These are phyloP conservation scores for Acmispon strigosus DNA, from an alignment of 306 rosid genomes.

Conservation along the genomic window DNA sequence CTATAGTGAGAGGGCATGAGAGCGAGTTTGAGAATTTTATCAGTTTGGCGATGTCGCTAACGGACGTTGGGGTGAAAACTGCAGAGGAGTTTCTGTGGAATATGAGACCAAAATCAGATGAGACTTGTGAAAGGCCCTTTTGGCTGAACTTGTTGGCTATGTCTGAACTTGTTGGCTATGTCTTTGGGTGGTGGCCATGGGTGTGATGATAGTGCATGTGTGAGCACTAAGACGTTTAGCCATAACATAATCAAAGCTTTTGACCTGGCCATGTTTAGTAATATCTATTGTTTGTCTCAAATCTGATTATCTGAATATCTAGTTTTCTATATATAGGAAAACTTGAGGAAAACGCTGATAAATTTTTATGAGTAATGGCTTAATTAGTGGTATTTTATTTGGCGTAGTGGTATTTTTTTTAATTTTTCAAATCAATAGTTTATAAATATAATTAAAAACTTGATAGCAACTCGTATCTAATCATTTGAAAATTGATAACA, in stretches of 20 bases:
- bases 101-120: constrained; percentile 58
- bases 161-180: constrained; percentile 14
- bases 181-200: constrained; percentile 28
- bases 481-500: no score
- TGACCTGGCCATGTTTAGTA: background rate
- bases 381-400: no score
- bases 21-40: constrained; percentile 29
- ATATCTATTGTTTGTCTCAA: background rate
- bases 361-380: background rate
- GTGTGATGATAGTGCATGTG: background rate
- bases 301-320: background rate
- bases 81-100: constrained; percentile 28
- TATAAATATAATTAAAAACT: no score
- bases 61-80: constrained; percentile 41
- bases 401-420: no score
- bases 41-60: constrained; percentile 33
- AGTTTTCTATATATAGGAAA: background rate
- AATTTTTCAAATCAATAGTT: no score
- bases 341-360: background rate
- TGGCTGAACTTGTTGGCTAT: constrained; percentile 22
- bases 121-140: constrained; percentile 28
- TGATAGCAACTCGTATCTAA: no score
- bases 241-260: background rate
- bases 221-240: background rate
- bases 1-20: constrained; percentile 31